These are phyloP conservation scores for Beauveria scarabaeidicola DNA, from an alignment of 2,329 filamentous ascomycete species.

Conservation along the genomic window DNA sequence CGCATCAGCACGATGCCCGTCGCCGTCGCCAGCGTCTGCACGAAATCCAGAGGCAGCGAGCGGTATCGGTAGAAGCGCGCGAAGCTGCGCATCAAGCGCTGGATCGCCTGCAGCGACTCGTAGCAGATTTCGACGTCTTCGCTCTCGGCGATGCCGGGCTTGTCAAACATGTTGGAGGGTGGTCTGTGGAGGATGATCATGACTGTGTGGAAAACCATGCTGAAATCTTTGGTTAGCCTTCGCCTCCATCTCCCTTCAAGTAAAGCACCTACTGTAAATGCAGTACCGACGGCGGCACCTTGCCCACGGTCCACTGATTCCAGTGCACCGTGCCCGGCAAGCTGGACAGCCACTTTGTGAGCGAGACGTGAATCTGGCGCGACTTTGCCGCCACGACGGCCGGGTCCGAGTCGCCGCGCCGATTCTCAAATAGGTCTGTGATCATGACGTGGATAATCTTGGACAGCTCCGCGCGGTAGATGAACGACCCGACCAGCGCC, in stretches of 20 bases:
- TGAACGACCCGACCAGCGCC: conserved; percentile 34
- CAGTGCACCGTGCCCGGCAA: conserved; percentile 40
- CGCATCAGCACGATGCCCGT: conserved; percentile 40
- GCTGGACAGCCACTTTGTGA: conserved; percentile 38
- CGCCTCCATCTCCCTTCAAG: no score
- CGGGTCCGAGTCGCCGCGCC: conserved; percentile 31
- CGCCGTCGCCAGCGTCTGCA: conserved; percentile 39
- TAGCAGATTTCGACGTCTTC: conserved; percentile 43
- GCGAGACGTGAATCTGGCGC: conserved; percentile 36
- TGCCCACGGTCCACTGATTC: conserved; percentile 41
- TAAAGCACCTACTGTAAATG: conserved; percentile 32
- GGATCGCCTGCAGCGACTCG: conserved; percentile 36
- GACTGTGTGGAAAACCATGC: conserved; percentile 40
- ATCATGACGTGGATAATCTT: conserved; percentile 43
- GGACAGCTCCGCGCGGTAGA: conserved; percentile 38
- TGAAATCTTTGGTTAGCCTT: conserved; percentile 7
- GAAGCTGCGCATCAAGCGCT: conserved; percentile 36
- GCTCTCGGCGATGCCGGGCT: conserved; percentile 28
- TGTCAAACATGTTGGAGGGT: conserved; percentile 33
- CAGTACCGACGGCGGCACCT: conserved; percentile 37
- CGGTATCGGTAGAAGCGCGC: conserved; percentile 34
- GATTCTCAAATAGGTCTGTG: conserved; percentile 41
- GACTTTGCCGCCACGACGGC: conserved; percentile 33
- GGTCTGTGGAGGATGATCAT: conserved; percentile 45
- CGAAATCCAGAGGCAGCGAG: conserved; percentile 38